Base-by-base conservation (phyloP, 352 stramenopile genomes). In the Phytopythium mirpurense region DNA sequence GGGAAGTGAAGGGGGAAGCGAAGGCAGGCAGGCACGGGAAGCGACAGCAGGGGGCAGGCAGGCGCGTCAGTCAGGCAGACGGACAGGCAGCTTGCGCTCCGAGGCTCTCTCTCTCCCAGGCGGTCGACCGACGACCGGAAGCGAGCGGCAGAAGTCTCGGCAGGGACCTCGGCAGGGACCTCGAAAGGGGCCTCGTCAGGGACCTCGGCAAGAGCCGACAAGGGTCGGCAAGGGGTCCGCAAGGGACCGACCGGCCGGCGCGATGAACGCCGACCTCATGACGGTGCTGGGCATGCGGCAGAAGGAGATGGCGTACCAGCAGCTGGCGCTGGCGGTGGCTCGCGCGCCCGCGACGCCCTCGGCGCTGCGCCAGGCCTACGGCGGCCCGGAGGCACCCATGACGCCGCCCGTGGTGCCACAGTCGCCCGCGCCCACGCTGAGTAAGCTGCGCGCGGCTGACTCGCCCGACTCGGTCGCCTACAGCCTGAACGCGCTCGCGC, bases 261-360 rank as follows among this genome's bases (percentile, higher is more conserved):
- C 42, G 12, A 76, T 75, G 67, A 76, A 76, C 49, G 59, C 67
- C 36, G 67, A 76, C 54, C 63, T 87, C 44, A 90, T 90, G 79
- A 78, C 74, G 60, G 79, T 90, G 63, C 64, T 86, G 27, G 87
- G 76, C 55, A 90, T 90, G 80, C 80, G 80, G 47, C 74, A 88
- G 62, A 88, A 87, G 55, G 80, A 90, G 59, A 86, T 90, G 78
- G 74, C 71, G 38, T 90, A 86, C 72, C 72, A 88, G 65, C 73
- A 87, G 38, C 67, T 83, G 46, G 67, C 69, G 50, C 67, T 72
- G 19, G 55, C 64, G 26, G 45, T 58, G 59, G 50, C 61, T 29
- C 55, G 54, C 51, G 52, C 53, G 58, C 58, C 52, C 56, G 63
- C 27, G 44, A 44, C 38, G 38, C 38, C 38, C 38, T 44, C 51